A percentile compares a stretch with the other conserved stretches of the same genome.
Evolutionary conservation across 2,329 filamentous ascomycete genomes (phyloP).

Genomic region (Paraphaeosphaeria minitans): DNA sequence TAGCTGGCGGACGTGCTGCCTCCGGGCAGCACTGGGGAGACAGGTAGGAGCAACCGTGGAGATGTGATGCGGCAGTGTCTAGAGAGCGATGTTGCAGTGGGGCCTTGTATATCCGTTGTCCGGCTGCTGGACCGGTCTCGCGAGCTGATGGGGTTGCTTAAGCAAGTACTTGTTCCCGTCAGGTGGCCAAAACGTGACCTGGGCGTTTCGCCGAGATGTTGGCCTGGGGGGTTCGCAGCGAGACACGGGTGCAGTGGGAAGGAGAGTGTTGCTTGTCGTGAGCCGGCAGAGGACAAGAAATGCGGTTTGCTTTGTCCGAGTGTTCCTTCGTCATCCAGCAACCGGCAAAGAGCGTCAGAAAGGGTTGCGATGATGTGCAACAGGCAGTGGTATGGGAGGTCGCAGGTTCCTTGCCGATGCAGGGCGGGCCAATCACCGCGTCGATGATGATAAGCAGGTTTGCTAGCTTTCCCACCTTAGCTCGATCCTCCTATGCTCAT

Average conservation of each 20-base stretch:
- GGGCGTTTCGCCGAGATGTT: slow-evolving; percentile 1
- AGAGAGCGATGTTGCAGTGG: slow-evolving; percentile 8
- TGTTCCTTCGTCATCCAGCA: slow-evolving; percentile 7
- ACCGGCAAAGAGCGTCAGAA: slow-evolving; percentile 8
- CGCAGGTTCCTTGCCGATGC: slow-evolving; percentile 8
- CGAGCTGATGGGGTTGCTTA: slow-evolving; percentile 4
- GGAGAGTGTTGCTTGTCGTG: slow-evolving; percentile 14
- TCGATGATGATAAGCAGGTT: slow-evolving; percentile 17
- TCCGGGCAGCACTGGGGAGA: slow-evolving; percentile 11
- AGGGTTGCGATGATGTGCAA: slow-evolving; percentile 12
- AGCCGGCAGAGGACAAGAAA: slow-evolving; percentile 5
- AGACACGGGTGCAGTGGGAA: slow-evolving; percentile 18
- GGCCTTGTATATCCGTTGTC: slow-evolving; percentile 7
- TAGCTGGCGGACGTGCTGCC: slow-evolving; percentile 18
- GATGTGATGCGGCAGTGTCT: slow-evolving; percentile 28
- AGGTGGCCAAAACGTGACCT: slow-evolving; percentile 32
- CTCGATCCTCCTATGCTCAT: neutral
- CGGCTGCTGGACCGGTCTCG: slow-evolving; percentile 4
- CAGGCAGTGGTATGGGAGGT: slow-evolving; percentile 10
- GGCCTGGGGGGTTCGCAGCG: slow-evolving; percentile 13
- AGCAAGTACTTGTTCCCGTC: slow-evolving; percentile 14
- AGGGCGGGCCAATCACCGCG: slow-evolving; percentile 20
- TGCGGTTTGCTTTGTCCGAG: neutral
- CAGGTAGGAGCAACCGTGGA: slow-evolving; percentile 4
- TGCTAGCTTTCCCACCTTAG: neutral